Evolutionary conservation across 805 yeast species (phyloP).

Genomic region (Metahyphopichia silvanorum): DNA sequence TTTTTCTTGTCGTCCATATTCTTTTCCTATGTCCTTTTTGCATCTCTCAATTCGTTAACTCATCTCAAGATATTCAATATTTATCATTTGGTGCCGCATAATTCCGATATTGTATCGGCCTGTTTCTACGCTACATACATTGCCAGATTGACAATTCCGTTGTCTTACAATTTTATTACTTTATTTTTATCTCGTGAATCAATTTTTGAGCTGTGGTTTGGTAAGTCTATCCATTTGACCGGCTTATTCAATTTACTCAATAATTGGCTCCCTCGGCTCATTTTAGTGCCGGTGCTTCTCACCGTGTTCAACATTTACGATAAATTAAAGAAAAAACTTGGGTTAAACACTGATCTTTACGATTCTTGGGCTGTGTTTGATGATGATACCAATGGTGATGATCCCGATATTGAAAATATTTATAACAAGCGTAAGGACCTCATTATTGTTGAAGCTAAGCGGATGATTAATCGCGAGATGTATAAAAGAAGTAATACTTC

Average conservation of each 20-base stretch:
- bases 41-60: conserved; percentile 64
- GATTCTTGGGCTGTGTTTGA: conserved; percentile 40
- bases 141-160: conserved; percentile 77
- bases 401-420: conserved; percentile 11
- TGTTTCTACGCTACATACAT: conserved; percentile 78
- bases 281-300: conserved; percentile 65
- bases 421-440: conserved; percentile 29
- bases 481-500: conserved; percentile 16
- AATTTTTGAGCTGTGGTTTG: conserved; percentile 69
- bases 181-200: conserved; percentile 51
- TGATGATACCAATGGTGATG: conserved; percentile 20
- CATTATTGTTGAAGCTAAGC: conserved; percentile 39
- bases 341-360: conserved; percentile 34
- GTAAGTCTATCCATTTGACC: conserved; percentile 70
- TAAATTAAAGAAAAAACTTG: conserved; percentile 42
- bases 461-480: conserved; percentile 35
- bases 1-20: conserved; percentile 39
- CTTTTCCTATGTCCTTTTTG: conserved; percentile 64
- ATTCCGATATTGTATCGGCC: conserved; percentile 72
- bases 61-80: conserved; percentile 68
- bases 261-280: conserved; percentile 70
- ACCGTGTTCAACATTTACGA: conserved; percentile 69
- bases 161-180: conserved; percentile 75
- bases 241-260: conserved; percentile 71
- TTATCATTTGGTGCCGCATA: conserved; percentile 68